Conservation (phyloP, 208 protist species). For the Novymonas esmeraldas region DNA sequence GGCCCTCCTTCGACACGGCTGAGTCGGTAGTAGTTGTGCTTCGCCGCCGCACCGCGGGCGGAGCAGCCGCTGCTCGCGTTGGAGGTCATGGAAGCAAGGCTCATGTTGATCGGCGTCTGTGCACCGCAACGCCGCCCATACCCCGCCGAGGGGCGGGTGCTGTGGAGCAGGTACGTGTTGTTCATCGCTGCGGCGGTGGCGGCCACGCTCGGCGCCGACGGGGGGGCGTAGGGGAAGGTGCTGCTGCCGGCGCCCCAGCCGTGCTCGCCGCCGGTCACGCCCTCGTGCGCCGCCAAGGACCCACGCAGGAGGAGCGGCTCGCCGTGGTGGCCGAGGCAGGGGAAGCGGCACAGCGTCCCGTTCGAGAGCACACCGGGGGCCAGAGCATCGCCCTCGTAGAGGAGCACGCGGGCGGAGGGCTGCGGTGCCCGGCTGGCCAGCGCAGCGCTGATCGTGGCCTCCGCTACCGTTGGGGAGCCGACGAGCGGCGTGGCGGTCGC, state of each 20-base stretch:
- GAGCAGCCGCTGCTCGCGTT: conserved; percentile 17
- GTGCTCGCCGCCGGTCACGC: conserved; percentile 3
- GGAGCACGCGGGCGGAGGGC: conserved; percentile 42
- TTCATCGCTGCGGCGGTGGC: conserved; percentile 11
- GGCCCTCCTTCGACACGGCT: conserved; percentile 30
- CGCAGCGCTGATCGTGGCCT: background rate
- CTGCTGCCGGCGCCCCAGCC: background rate
- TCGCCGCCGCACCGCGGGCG: conserved; percentile 12
- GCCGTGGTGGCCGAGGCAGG: conserved; percentile 2
- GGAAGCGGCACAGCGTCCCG: conserved; percentile 57
- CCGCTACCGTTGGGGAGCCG: conserved; percentile 17
- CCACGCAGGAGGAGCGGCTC: conserved; percentile 19
- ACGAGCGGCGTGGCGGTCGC: background rate
- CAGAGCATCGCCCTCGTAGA: conserved; percentile 66
- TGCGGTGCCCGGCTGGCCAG: conserved; percentile 22
- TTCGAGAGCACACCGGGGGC: conserved; percentile 55
- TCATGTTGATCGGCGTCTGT: background rate
- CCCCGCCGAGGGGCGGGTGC: background rate
- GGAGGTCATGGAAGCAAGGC: conserved; percentile 24
- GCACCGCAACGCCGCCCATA: background rate
- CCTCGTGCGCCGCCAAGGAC: background rate
- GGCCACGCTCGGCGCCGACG: background rate
- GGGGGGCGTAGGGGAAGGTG: conserved; percentile 4
- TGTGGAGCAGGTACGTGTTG: conserved; percentile 10
- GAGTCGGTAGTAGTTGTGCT: conserved; percentile 45